Evolutionary conservation across 352 stramenopile genomes (phyloP).

Genomic region (Thraustochytrium striatum): DNA sequence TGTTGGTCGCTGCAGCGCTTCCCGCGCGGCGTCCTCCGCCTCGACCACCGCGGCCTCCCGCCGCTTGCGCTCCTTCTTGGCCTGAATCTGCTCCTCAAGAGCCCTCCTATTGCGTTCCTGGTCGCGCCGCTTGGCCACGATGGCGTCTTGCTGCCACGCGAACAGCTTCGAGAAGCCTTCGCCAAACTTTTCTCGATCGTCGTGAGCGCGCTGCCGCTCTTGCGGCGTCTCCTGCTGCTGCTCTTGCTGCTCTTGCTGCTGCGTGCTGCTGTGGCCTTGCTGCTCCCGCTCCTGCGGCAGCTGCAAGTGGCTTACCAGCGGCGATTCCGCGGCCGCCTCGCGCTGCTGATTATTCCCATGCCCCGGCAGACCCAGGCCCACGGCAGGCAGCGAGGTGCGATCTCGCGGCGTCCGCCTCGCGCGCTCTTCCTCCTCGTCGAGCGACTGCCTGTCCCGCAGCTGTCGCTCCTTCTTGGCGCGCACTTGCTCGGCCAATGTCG

Average conservation of each 20-base stretch:
- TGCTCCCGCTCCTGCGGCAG: not conserved
- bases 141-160: constrained; percentile 35
- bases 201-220: no score
- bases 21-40: not conserved
- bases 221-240: not conserved
- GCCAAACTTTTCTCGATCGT: no score
- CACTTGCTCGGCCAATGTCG: constrained; percentile 14
- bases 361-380: no score
- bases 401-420: not conserved
- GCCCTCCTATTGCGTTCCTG: constrained; percentile 22
- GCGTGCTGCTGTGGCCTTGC: not conserved
- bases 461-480: constrained; percentile 16
- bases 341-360: no score
- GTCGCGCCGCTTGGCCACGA: constrained; percentile 17
- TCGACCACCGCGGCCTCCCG: not conserved
- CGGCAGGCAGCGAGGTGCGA: no score
- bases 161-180: constrained; percentile 14
- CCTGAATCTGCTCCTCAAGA: constrained; percentile 32
- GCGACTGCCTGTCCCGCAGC: not conserved
- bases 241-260: not conserved
- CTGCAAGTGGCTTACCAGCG: no score
- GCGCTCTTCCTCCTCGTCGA: not conserved
- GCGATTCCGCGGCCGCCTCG: no score
- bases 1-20: not conserved
- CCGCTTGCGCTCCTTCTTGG: constrained; percentile 6